A percentile compares a stretch with the other conserved stretches of the same genome.
These are phyloP conservation scores for Albophoma yamanashiensis DNA, from an alignment of 2,329 filamentous ascomycete genomes.

Conservation along the genomic window DNA sequence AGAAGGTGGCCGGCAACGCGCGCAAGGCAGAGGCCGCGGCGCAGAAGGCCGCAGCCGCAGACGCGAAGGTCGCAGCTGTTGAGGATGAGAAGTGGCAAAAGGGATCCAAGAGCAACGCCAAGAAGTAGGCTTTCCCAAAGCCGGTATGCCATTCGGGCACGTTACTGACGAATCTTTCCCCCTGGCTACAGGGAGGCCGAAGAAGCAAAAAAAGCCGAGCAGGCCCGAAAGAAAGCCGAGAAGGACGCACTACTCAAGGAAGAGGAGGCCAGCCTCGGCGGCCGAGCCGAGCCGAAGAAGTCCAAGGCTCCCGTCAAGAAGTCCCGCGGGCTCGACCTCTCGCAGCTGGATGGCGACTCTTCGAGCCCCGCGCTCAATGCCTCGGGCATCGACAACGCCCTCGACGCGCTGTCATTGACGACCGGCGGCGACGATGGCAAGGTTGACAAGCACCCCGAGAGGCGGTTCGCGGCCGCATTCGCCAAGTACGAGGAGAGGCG, in stretches of 20 bases:
- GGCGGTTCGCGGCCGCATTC: constrained; percentile 78
- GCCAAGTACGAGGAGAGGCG: constrained; percentile 72
- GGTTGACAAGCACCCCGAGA: constrained; percentile 81
- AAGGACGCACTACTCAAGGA: constrained; percentile 71
- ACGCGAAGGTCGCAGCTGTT: constrained; percentile 51
- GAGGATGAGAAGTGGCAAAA: constrained; percentile 76
- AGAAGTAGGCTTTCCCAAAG: constrained; percentile 56
- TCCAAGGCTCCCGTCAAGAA: constrained; percentile 59
- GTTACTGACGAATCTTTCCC: background rate
- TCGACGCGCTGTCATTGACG: constrained; percentile 70
- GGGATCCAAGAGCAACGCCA: constrained; percentile 73
- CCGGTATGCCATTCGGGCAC: background rate
- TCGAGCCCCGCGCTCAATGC: constrained; percentile 58
- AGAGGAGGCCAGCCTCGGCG: constrained; percentile 60
- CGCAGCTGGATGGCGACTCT: constrained; percentile 58
- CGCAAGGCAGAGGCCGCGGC: constrained; percentile 85
- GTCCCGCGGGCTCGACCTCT: constrained; percentile 61
- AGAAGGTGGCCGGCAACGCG: constrained; percentile 83
- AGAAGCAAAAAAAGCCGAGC: constrained; percentile 63
- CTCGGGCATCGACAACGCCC: constrained; percentile 82
- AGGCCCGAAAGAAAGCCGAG: constrained; percentile 88
- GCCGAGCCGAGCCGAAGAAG: constrained; percentile 54
- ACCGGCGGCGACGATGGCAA: constrained; percentile 47
- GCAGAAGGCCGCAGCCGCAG: constrained; percentile 62
- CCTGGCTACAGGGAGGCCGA: constrained; percentile 21